Conservation (phyloP, 176 grass and related monocot species). For the Ananas comosus region DNA sequence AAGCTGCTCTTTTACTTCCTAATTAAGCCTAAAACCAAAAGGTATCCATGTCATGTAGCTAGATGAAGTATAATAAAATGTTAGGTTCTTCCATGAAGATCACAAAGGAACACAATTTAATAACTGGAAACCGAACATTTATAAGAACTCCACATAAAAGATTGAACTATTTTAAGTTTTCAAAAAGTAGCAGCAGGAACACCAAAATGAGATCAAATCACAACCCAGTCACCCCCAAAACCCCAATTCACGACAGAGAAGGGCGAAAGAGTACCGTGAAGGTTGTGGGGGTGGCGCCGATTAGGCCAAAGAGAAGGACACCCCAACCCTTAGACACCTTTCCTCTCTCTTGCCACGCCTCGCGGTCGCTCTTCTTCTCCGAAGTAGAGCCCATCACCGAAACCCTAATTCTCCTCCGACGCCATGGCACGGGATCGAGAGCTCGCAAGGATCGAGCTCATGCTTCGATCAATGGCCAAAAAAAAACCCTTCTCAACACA, state of each 20-base stretch:
- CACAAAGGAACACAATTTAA: no score
- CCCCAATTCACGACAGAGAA: not conserved
- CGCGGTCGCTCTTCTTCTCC: constrained; percentile 18
- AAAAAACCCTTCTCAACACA: not conserved
- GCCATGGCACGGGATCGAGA: constrained; percentile 2
- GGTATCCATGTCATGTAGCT: no score
- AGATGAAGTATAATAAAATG: no score
- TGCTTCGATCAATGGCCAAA: constrained; percentile 4
- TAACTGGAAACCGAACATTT: no score
- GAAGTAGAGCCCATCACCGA: constrained; percentile 21
- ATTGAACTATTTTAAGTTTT: no score
- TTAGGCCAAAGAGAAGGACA: constrained; percentile 63
- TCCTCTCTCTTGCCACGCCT: constrained; percentile 28
- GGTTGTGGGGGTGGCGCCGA: constrained; percentile 67
- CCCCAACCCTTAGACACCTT: constrained; percentile 65
- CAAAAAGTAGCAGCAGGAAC: no score
- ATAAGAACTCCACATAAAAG: no score
- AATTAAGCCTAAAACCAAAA: no score
- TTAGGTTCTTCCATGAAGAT: no score
- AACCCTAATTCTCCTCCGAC: not conserved
- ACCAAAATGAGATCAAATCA: not conserved
- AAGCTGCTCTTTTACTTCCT: no score
- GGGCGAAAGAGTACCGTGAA: constrained; percentile 35
- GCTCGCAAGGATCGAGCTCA: constrained; percentile 35
- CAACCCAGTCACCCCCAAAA: not conserved